Percentiles rank a stretch among this genome's conserved stretches.
Conservation (phyloP, 208 protist genomes). For the Naegleria gruberi region DNA sequence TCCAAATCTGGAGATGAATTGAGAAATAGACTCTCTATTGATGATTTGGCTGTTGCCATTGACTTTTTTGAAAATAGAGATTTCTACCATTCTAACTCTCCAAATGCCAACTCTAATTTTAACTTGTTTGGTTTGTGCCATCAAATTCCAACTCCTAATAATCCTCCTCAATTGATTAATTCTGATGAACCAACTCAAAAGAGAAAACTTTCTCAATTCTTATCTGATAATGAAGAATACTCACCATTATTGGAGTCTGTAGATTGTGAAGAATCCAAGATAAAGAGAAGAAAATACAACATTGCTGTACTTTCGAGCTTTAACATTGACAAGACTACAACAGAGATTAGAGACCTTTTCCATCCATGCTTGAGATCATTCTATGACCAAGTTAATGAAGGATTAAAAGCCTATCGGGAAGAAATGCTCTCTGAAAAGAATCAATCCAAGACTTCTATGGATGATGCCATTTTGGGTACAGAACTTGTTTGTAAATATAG, state of each 20-base stretch:
- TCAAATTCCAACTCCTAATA: background rate
- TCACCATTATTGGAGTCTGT: background rate
- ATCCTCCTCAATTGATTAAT: background rate
- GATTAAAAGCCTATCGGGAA: background rate
- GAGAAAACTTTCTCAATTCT: background rate
- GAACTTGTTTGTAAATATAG: background rate
- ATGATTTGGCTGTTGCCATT: background rate
- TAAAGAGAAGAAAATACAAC: background rate
- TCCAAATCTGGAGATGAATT: background rate
- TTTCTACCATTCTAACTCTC: background rate
- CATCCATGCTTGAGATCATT: background rate
- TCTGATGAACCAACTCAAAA: background rate
- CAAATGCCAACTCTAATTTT: background rate
- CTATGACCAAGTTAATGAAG: background rate
- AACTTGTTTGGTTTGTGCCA: background rate
- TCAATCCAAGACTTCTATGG: background rate
- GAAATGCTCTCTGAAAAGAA: background rate
- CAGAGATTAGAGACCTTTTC: background rate
- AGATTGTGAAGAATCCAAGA: background rate
- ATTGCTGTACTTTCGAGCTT: background rate
- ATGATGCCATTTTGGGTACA: background rate
- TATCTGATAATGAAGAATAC: background rate
- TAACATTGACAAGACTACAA: background rate
- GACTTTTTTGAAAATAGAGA: background rate
- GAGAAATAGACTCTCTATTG: background rate